Evolutionary conservation across 2,329 filamentous ascomycete species (phyloP).

Genomic region (Nakataea oryzae): DNA sequence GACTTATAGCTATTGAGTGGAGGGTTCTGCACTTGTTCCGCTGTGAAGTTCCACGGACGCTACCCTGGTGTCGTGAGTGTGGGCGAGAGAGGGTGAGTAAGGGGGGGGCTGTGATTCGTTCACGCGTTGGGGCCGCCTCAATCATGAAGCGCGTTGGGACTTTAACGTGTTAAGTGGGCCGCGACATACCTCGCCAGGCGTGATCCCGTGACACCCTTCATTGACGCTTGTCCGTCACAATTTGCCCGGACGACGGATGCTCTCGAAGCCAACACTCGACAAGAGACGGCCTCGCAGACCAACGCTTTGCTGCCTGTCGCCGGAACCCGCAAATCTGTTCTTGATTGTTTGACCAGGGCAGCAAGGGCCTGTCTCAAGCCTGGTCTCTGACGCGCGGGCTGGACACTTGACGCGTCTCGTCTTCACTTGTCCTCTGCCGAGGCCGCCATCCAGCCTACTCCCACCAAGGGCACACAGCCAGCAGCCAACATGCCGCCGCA

Average conservation of each 20-base stretch:
- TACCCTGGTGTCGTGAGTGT: background rate
- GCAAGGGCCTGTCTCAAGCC: background rate
- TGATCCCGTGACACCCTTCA: slow-evolving; percentile 12
- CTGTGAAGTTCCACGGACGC: background rate
- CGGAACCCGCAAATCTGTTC: background rate
- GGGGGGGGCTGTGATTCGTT: background rate
- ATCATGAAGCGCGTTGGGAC: background rate
- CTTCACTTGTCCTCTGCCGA: background rate
- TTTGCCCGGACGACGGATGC: background rate
- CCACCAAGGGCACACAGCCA: background rate
- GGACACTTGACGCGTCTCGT: background rate
- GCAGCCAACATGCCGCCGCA: slow-evolving; percentile 13
- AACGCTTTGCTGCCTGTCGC: background rate
- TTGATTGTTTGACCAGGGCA: background rate
- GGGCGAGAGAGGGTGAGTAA: no score
- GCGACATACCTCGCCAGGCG: slow-evolving; percentile 4
- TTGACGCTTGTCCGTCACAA: background rate
- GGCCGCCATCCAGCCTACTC: background rate
- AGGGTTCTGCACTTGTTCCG: background rate
- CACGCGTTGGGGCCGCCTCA: background rate
- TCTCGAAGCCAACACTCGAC: background rate
- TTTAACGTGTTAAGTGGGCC: background rate
- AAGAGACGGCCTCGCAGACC: background rate
- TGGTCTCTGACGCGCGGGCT: background rate
- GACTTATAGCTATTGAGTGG: background rate